Evolutionary conservation across 208 protist species (phyloP), one percentile per base, ranked within the genome.

Genomic region (Angomonas ambiguus): DNA sequence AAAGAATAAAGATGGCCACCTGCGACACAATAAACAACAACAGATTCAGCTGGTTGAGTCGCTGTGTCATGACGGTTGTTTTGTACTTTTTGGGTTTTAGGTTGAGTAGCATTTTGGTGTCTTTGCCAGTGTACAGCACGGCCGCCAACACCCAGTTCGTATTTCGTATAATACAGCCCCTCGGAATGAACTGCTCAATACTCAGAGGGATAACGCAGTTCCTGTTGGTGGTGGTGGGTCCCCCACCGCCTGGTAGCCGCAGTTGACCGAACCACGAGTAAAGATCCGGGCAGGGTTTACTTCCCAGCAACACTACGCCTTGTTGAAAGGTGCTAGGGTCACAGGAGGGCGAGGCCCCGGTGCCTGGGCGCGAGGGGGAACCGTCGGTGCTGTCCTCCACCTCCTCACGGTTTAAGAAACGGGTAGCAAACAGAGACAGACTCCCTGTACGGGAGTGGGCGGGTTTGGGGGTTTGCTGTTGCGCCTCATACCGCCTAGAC

Each of bases 101-200:
- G 67, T 96, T 97, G 4, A 90, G 78, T 60, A 92, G 71, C 73
- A 96, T 90, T 72, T 97, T 97, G 3, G 92, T 96, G 60, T 96
- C 62, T 5, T 69, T 66, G 22, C 94, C 91, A 0, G 91, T 93
- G 74, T 97, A 98, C 8, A 97, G 60, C 1, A 92, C 87, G 0
- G 81, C 70, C 8, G 73, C 85, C 6, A 96, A 72, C 0, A 95
- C 82, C 79, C 88, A 97, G 55, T 93, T 76, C 28, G 95, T 98
- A 72, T 97, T 97, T 32, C 88, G 80, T 10, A 98, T 66, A 0
- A 88, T 67, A 64, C 84, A 93, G 8, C 93, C 92, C 24, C 92
- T 82, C 0, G 94, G 87, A 2, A 97, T 30, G 45, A 97, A 83
- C 64, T 98, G 85, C 16, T 93, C 91, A 53, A 94, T 83, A 34